phyloP scores from a whole-genome alignment of 495 filamentous ascomycete genomes.

The Cenococcum geophilum region DNA sequence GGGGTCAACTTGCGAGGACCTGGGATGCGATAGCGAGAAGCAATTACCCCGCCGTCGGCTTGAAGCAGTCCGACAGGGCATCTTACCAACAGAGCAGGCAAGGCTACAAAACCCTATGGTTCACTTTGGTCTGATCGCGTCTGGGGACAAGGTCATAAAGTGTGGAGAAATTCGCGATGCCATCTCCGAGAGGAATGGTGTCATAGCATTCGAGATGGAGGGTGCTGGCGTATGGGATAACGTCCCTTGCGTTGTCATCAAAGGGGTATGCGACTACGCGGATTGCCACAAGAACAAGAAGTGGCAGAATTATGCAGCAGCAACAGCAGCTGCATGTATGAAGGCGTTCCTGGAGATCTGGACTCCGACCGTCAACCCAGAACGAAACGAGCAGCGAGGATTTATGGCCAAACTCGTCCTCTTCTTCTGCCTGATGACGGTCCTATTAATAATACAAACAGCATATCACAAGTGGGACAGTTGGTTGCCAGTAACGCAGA shows the following conservation, averaged over 20 bases:
- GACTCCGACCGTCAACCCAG: not conserved
- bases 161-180: conserved; percentile 30
- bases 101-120: conserved; percentile 7
- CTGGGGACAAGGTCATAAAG: conserved; percentile 35
- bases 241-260: conserved; percentile 14
- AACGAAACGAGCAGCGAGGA: not conserved
- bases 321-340: conserved; percentile 2
- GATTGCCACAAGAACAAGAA: conserved; percentile 15
- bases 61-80: not conserved
- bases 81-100: not conserved
- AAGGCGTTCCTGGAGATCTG: conserved; percentile 1
- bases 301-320: conserved; percentile 6
- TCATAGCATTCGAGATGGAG: conserved; percentile 27
- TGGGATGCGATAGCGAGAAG: not conserved
- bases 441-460: no score
- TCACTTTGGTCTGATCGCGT: conserved; percentile 30
- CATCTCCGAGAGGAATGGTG: conserved; percentile 12
- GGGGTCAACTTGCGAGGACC: not conserved
- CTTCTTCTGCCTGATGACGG: no score
- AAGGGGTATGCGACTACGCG: conserved; percentile 16
- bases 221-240: conserved; percentile 22
- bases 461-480: no score
- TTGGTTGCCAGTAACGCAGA: no score
- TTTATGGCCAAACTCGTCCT: not conserved
- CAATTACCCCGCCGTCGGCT: not conserved